These are phyloP conservation scores for Kockiozyma suomiensis DNA, from an alignment of 805 yeast genomes.

Conservation along the genomic window DNA sequence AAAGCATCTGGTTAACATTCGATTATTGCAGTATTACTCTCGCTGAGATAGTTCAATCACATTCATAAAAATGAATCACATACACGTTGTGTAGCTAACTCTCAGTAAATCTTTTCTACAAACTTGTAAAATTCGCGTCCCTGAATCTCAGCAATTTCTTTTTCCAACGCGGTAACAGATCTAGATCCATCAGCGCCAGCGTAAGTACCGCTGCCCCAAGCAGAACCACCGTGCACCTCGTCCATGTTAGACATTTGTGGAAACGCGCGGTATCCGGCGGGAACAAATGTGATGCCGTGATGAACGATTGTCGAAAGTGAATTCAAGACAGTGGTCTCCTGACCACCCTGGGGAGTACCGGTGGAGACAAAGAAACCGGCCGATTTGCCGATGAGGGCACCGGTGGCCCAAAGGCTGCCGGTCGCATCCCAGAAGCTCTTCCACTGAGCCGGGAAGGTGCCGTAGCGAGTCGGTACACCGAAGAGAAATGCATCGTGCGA, in stretches of 20 bases:
- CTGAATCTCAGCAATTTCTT: slow-evolving; percentile 64
- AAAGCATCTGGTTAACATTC: too few species aligned
- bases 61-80: too few species aligned
- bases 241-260: slow-evolving; percentile 57
- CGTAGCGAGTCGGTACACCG: slow-evolving; percentile 81
- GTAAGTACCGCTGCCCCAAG: slow-evolving; percentile 85
- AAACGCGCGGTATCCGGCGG: slow-evolving; percentile 72
- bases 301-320: slow-evolving; percentile 64
- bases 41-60: too few species aligned
- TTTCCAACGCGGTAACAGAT: slow-evolving; percentile 63
- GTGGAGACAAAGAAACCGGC: slow-evolving; percentile 74
- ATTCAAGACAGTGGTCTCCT: slow-evolving; percentile 67
- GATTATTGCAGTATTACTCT: too few species aligned
- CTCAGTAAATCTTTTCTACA: slow-evolving; percentile 35
- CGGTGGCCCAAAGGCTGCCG: slow-evolving; percentile 63
- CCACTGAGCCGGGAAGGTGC: slow-evolving; percentile 76
- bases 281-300: slow-evolving; percentile 77
- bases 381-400: slow-evolving; percentile 62
- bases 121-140: slow-evolving; percentile 64
- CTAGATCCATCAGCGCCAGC: slow-evolving; percentile 80
- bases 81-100: too few species aligned
- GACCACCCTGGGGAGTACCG: slow-evolving; percentile 77
- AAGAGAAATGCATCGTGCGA: slow-evolving; percentile 73
- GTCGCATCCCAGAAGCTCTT: slow-evolving; percentile 75
- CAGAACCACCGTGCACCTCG: slow-evolving; percentile 78